Evolutionary conservation across 495 filamentous ascomycete genomes (phyloP), one percentile per base, ranked within the genome.

Genomic region (Antarctomyces pellizariae): DNA sequence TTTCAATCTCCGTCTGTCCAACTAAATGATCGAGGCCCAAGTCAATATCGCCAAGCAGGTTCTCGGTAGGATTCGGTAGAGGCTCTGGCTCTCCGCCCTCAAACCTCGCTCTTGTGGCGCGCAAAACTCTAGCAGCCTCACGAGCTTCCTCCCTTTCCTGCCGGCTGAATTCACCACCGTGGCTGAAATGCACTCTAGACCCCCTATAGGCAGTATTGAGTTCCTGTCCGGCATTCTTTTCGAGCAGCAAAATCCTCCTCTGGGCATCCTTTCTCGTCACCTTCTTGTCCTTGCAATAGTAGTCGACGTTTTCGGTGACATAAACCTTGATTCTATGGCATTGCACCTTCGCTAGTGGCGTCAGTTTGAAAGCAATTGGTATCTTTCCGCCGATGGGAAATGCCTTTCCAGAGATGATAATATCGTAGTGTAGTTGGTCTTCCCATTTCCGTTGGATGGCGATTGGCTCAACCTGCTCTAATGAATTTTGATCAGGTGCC

Each of bases 371-470:
- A 2, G 89, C 86, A 32, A 97, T 92, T 8, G 86, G 86, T 13
- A 97, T 80, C 39, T 80, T 79, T 2, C 75, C 60, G 11, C 89
- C 89, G 8, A 97, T 57, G 2, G 86, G 80, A 40, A 97, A 97
- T 1, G 84, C 91, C 65, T 97, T 97, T 27, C 89, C 86, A 2
- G 84, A 93, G 34, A 97, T 92, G 38, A 95, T 77, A 33, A 97
- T 97, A 39, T 97, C 86, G 48, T 97, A 97, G 40, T 93, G 83
- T 17, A 97, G 61, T 41, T 97, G 86, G 41, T 97, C 89, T 41
- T 97, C 86, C 86, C 86, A 97, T 30, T 80, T 83, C 13, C 86
- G 60, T 28, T 77, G 92, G 39, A 97, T 95, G 12, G 84, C 84
- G 46, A 97, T 97, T 8, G 86, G 86, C 42, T 97, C 86, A 14